Conservation (phyloP, 305 asterid genomes). For the Solanum chacoense region DNA sequence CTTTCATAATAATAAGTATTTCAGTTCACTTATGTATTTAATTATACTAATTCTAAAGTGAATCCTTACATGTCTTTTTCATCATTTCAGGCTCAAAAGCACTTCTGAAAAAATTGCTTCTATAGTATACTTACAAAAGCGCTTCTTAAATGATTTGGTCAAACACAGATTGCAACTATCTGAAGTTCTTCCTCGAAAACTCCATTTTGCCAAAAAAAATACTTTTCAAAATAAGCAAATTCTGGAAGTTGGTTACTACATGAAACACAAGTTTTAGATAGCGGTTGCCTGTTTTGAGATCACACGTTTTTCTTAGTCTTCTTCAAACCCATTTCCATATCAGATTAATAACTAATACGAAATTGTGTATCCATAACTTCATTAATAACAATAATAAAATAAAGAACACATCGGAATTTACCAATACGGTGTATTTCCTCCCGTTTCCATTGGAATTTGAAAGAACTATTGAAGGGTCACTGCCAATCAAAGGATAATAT, state of each 20-base stretch:
- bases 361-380: not conserved
- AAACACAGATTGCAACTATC: not conserved
- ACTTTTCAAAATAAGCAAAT: not conserved
- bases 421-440: slow-evolving; percentile 67
- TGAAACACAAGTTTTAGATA: not conserved
- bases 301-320: not conserved
- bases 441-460: slow-evolving; percentile 28
- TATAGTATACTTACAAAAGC: not conserved
- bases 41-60: not conserved
- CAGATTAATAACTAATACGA: not conserved
- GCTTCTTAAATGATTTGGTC: not conserved
- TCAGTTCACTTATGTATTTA: not conserved
- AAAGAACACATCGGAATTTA: slow-evolving; percentile 10
- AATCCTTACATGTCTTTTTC: not conserved
- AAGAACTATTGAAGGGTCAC: slow-evolving; percentile 30
- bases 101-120: not conserved
- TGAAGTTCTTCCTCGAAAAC: not conserved
- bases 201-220: not conserved
- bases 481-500: slow-evolving; percentile 13
- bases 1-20: not conserved
- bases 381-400: not conserved
- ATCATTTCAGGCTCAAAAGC: not conserved
- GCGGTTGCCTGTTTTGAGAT: not conserved
- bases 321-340: not conserved
- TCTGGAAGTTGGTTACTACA: not conserved